phyloP scores from a whole-genome alignment of 2,329 filamentous ascomycete species.

The Talaromyces sp. region DNA sequence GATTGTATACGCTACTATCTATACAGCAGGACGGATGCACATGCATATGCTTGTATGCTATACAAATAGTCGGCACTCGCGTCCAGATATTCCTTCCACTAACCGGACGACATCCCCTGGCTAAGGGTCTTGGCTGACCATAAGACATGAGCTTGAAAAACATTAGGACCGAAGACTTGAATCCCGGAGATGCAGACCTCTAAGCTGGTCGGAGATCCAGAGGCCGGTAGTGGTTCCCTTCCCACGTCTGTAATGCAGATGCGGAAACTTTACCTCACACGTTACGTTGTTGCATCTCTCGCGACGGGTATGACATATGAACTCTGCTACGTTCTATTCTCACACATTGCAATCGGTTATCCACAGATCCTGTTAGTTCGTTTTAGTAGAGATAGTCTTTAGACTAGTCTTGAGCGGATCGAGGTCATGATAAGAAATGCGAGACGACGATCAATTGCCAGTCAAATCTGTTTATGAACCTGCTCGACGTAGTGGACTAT shows the following conservation, averaged over 20 bases:
- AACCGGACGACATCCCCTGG: not conserved
- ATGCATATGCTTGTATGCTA: not conserved
- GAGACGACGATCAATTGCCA: not conserved
- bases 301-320: not conserved
- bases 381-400: not conserved
- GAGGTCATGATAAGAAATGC: not conserved
- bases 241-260: not conserved
- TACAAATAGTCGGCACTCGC: not conserved
- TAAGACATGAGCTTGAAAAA: not conserved
- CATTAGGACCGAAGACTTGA: not conserved
- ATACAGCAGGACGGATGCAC: not conserved
- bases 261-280: not conserved
- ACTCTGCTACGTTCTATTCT: not conserved
- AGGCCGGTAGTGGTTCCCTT: not conserved
- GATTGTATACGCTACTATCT: not conserved
- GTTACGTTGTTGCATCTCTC: not conserved
- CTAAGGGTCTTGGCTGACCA: not conserved
- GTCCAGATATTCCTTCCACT: not conserved
- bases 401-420: not conserved
- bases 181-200: not conserved
- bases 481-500: not conserved
- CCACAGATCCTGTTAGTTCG: not conserved
- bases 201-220: not conserved
- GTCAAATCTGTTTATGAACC: not conserved
- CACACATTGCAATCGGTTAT: not conserved